phyloP scores from a whole-genome alignment of 495 filamentous ascomycete species.

The Penicillium taxi region DNA sequence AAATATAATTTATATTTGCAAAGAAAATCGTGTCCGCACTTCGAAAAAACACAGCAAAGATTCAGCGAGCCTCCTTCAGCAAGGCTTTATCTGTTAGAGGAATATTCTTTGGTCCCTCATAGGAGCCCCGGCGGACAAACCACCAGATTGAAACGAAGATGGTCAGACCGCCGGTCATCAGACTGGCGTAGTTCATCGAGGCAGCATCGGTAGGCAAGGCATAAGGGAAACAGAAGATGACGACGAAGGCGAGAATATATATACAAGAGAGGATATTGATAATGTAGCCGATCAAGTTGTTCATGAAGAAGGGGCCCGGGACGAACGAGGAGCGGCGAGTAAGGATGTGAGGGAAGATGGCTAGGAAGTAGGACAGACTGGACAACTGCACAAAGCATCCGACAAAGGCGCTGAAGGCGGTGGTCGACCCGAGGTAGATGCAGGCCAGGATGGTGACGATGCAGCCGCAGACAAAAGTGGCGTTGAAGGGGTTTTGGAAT shows the following conservation, averaged over 20 bases:
- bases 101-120: conserved; percentile 33
- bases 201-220: conserved; percentile 44
- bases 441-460: conserved; percentile 60
- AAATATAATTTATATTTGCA: too few species aligned
- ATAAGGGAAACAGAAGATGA: conserved; percentile 76
- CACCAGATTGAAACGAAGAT: conserved; percentile 38
- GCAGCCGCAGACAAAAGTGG: conserved; percentile 53
- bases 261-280: conserved; percentile 53
- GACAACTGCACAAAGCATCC: conserved; percentile 68
- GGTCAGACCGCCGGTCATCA: conserved; percentile 55
- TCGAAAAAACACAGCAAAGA: too few species aligned
- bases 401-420: conserved; percentile 67
- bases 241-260: conserved; percentile 61
- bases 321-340: conserved; percentile 55
- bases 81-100: conserved; percentile 31
- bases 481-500: conserved; percentile 57
- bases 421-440: conserved; percentile 64
- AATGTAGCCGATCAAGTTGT: conserved; percentile 46
- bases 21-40: too few species aligned
- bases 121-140: conserved; percentile 28
- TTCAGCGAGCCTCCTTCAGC: conserved; percentile 20
- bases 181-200: conserved; percentile 65
- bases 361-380: conserved; percentile 64
- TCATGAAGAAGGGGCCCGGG: conserved; percentile 63
- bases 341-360: conserved; percentile 66